Conservation (phyloP, 805 yeast genomes). For the Kuraishia piskuri region DNA sequence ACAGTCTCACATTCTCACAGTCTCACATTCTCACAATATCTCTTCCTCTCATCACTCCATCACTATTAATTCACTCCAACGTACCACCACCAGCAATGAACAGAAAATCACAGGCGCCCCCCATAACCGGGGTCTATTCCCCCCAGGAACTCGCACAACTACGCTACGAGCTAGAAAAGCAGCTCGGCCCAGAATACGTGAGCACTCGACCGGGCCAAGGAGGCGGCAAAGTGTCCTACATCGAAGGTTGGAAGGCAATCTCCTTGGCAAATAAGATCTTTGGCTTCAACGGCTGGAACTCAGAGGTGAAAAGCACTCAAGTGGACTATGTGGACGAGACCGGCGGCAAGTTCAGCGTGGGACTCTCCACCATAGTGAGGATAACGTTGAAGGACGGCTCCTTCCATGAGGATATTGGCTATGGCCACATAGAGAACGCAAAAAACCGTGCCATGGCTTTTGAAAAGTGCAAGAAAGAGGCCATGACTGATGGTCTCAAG, state of each 20-base stretch:
- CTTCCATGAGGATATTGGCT: slow-evolving; percentile 69
- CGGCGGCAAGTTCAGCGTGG: slow-evolving; percentile 51
- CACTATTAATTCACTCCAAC: not conserved
- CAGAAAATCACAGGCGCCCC: not conserved
- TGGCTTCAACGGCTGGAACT: slow-evolving; percentile 80
- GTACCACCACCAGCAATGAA: not conserved
- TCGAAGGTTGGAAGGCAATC: slow-evolving; percentile 81
- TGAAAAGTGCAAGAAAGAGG: slow-evolving; percentile 77
- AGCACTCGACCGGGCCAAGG: slow-evolving; percentile 73
- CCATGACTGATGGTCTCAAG: slow-evolving; percentile 78
- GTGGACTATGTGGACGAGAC: slow-evolving; percentile 67
- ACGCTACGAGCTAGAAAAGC: slow-evolving; percentile 21
- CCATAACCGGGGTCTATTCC: slow-evolving; percentile 9
- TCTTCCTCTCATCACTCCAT: not conserved
- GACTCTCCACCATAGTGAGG: slow-evolving; percentile 63
- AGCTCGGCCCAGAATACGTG: slow-evolving; percentile 71
- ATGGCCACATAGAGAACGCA: slow-evolving; percentile 67
- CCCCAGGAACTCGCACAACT: slow-evolving; percentile 18
- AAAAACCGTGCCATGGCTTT: slow-evolving; percentile 63
- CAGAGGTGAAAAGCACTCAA: slow-evolving; percentile 55
- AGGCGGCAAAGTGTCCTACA: slow-evolving; percentile 56
- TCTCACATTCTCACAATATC: not conserved
- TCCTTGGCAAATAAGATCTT: slow-evolving; percentile 74
- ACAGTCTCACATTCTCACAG: too few relatives aligned
- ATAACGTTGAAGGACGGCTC: slow-evolving; percentile 77